These are phyloP conservation scores for Backusella morwellensis DNA, from an alignment of 192 early-diverging fungal species.

Conservation along the genomic window DNA sequence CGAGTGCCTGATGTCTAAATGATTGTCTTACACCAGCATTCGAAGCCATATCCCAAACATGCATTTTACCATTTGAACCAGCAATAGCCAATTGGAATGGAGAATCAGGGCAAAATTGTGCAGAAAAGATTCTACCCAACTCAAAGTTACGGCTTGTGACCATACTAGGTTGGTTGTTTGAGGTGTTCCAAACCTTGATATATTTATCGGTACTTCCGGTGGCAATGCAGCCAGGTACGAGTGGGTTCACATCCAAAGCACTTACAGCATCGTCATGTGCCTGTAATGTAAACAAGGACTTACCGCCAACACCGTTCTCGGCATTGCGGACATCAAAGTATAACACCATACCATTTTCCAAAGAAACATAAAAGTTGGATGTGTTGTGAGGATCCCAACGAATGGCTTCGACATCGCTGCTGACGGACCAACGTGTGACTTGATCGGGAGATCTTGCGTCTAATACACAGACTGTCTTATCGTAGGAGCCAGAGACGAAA, in stretches of 20 bases:
- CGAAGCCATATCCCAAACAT: slow-evolving; percentile 90
- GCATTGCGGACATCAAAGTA: slow-evolving; percentile 81
- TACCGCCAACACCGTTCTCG: slow-evolving; percentile 26
- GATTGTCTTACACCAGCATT: slow-evolving; percentile 79
- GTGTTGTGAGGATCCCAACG: slow-evolving; percentile 90
- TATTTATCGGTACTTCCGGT: slow-evolving; percentile 90
- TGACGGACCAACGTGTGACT: slow-evolving; percentile 65
- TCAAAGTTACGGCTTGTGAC: slow-evolving; percentile 85
- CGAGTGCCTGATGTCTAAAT: slow-evolving; percentile 40
- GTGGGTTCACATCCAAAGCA: slow-evolving; percentile 81
- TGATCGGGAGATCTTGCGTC: slow-evolving; percentile 86
- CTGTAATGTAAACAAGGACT: slow-evolving; percentile 83
- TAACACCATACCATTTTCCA: slow-evolving; percentile 89
- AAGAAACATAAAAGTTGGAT: slow-evolving; percentile 76
- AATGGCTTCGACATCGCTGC: slow-evolving; percentile 88
- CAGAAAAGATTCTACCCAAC: slow-evolving; percentile 80
- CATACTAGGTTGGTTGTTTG: slow-evolving; percentile 73
- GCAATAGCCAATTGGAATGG: slow-evolving; percentile 86
- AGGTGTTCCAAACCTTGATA: slow-evolving; percentile 93
- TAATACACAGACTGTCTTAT: slow-evolving; percentile 81
- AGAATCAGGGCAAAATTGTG: slow-evolving; percentile 88
- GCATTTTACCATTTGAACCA: slow-evolving; percentile 86
- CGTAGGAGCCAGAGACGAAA: slow-evolving; percentile 90
- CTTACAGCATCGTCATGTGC: slow-evolving; percentile 92
- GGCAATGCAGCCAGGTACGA: slow-evolving; percentile 78